Conservation (phyloP, 139 green algal species). For the Parachlorella kessleri region DNA sequence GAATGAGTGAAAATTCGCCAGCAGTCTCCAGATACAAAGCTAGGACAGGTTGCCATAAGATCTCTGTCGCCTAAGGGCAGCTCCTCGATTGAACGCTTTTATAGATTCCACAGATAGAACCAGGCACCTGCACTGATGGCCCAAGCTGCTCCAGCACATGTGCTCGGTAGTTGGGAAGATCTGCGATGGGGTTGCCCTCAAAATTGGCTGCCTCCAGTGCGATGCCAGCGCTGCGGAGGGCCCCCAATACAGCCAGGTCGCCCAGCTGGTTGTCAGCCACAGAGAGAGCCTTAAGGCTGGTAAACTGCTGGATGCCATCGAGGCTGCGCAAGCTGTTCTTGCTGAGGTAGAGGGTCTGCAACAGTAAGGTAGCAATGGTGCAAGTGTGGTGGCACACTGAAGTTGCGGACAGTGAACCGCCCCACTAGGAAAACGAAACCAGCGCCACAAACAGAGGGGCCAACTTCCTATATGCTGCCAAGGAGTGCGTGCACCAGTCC, state of each 20-base stretch:
- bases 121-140: slow-evolving; percentile 5
- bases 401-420: background rate
- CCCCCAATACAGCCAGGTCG: slow-evolving; percentile 21
- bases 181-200: slow-evolving; percentile 68
- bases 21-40: too few relatives aligned
- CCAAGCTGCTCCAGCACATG: slow-evolving; percentile 30
- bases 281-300: slow-evolving; percentile 46
- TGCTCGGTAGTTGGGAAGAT: slow-evolving; percentile 63
- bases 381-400: background rate
- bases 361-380: too few relatives aligned
- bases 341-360: slow-evolving; percentile 57
- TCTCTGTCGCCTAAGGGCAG: too few relatives aligned
- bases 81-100: too few relatives aligned
- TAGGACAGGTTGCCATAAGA: too few relatives aligned
- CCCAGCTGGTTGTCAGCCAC: slow-evolving; percentile 67
- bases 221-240: slow-evolving; percentile 23
- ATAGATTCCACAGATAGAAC: too few relatives aligned
- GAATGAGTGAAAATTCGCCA: too few relatives aligned
- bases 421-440: background rate
- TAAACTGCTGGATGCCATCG: slow-evolving; percentile 64
- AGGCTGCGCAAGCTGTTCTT: slow-evolving; percentile 61
- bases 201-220: slow-evolving; percentile 59
- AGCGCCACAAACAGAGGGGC: background rate
- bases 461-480: too few relatives aligned
- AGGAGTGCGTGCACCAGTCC: too few relatives aligned